These are phyloP conservation scores for Wickerhamomyces sp. DNA, from an alignment of 1,139 yeast species.

Conservation along the genomic window DNA sequence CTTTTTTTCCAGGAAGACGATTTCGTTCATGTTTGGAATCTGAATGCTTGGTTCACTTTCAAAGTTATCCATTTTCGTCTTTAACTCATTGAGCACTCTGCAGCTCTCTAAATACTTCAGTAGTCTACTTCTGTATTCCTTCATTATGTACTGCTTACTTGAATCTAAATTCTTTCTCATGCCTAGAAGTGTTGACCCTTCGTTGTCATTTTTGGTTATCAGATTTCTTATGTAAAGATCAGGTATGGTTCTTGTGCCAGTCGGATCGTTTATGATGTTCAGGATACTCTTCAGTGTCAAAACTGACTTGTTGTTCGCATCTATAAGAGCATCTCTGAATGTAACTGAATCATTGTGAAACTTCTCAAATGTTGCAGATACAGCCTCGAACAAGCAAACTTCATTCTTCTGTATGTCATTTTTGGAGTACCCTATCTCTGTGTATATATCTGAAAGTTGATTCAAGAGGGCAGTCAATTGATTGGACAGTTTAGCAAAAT, in stretches of 20 bases:
- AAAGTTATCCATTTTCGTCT: conserved; percentile 7
- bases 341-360: conserved; percentile 30
- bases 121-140: conserved; percentile 26
- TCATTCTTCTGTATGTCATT: conserved; percentile 32
- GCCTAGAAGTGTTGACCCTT: conserved; percentile 28
- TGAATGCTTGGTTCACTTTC: not conserved
- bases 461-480: conserved; percentile 29
- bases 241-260: conserved; percentile 32
- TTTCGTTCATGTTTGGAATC: conserved; percentile 10
- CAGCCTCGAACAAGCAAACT: conserved; percentile 28
- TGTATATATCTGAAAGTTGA: conserved; percentile 30
- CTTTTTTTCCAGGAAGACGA: conserved; percentile 4
- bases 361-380: conserved; percentile 30
- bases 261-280: conserved; percentile 28
- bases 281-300: conserved; percentile 27
- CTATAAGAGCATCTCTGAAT: conserved; percentile 26
- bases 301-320: conserved; percentile 26
- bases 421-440: conserved; percentile 34
- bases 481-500: conserved; percentile 28
- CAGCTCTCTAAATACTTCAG: conserved; percentile 20
- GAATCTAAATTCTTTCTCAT: conserved; percentile 27
- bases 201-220: conserved; percentile 24
- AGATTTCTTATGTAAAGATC: conserved; percentile 34
- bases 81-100: conserved; percentile 16
- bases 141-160: conserved; percentile 27